Percentiles rank a stretch among this genome's conserved stretches.
These are phyloP conservation scores for Verticillium longisporum DNA, from an alignment of 2,329 filamentous ascomycete genomes.

Conservation along the genomic window DNA sequence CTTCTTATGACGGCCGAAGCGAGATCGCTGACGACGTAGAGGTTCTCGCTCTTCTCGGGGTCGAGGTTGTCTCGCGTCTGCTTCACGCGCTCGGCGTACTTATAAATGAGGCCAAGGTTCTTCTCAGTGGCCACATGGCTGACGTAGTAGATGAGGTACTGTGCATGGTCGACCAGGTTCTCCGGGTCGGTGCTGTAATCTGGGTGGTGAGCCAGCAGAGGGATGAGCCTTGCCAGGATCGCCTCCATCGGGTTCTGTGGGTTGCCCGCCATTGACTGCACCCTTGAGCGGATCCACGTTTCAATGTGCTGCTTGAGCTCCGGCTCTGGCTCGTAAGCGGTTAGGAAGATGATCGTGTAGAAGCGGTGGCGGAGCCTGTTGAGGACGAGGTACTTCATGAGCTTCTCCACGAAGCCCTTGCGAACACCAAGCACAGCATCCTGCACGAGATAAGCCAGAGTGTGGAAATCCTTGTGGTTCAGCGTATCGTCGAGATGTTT, in stretches of 20 bases:
- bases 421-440: conserved; percentile 70
- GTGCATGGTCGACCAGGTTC: conserved; percentile 73
- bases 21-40: conserved; percentile 85
- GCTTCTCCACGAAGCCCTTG: conserved; percentile 69
- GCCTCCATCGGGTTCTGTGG: conserved; percentile 68
- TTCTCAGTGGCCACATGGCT: conserved; percentile 74
- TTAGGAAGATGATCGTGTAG: conserved; percentile 83
- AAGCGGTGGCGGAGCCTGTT: conserved; percentile 67
- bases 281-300: conserved; percentile 84
- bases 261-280: conserved; percentile 53
- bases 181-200: conserved; percentile 66
- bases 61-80: conserved; percentile 76
- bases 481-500: conserved; percentile 72
- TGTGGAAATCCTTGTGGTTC: conserved; percentile 68
- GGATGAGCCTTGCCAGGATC: conserved; percentile 74
- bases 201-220: conserved; percentile 86
- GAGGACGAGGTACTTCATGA: conserved; percentile 85
- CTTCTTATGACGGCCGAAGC: conserved; percentile 74
- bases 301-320: conserved; percentile 67
- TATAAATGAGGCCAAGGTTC: conserved; percentile 83
- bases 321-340: conserved; percentile 80
- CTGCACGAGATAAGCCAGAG: conserved; percentile 73
- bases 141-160: conserved; percentile 87
- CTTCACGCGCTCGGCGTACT: conserved; percentile 89
- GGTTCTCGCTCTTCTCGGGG: conserved; percentile 58